These are phyloP conservation scores for Fusarium incarnatum DNA, from an alignment of 2,329 filamentous ascomycete genomes.

Conservation along the genomic window DNA sequence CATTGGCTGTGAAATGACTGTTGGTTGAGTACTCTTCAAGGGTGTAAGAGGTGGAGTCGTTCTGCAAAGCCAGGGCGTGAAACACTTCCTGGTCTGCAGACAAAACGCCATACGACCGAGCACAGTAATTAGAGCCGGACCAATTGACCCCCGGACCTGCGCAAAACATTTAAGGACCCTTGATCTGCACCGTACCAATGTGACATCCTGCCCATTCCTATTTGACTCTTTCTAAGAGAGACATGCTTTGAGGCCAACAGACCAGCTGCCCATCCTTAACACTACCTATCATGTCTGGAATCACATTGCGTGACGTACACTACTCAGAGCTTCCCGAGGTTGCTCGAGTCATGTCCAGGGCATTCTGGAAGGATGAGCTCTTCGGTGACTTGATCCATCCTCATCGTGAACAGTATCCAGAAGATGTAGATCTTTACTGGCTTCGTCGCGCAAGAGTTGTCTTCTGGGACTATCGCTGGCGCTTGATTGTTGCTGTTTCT, in stretches of 20 bases:
- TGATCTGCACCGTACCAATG: neutral
- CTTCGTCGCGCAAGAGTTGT: constrained; percentile 44
- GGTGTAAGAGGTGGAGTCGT: neutral
- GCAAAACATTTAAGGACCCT: neutral
- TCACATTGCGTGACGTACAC: constrained; percentile 28
- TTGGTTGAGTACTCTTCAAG: neutral
- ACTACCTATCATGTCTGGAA: constrained; percentile 6
- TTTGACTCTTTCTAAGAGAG: too few species aligned
- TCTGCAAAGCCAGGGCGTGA: neutral
- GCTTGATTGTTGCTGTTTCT: constrained; percentile 45
- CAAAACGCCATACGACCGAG: neutral
- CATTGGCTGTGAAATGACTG: neutral
- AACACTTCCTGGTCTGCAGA: neutral
- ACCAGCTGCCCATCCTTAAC: too few species aligned
- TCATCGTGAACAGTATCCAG: constrained; percentile 48
- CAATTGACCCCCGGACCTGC: neutral
- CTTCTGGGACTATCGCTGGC: constrained; percentile 47
- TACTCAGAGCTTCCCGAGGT: constrained; percentile 47
- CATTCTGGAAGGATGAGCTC: constrained; percentile 52
- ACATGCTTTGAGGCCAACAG: too few species aligned
- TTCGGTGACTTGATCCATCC: constrained; percentile 52
- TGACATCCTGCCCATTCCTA: too few species aligned
- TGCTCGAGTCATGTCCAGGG: constrained; percentile 47
- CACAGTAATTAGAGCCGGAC: neutral
- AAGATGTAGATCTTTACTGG: constrained; percentile 49